phyloP scores from a whole-genome alignment of 768 basidiomycete genomes.

The Astraeus odoratus region DNA sequence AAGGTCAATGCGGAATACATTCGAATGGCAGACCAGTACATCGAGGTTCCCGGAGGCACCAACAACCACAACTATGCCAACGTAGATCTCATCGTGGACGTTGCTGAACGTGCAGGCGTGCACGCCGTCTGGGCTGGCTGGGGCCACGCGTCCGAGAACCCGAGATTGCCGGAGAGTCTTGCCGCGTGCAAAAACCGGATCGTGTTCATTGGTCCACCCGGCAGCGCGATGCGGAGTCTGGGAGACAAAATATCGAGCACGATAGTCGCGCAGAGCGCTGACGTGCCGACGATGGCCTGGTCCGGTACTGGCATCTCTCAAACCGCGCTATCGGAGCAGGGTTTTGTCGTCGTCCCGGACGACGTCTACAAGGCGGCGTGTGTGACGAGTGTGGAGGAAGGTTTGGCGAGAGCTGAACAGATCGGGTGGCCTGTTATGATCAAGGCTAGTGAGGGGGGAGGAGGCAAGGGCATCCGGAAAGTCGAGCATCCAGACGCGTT shows the following conservation, averaged over 20 bases:
- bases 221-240: constrained; percentile 96
- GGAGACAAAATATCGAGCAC: constrained; percentile 99
- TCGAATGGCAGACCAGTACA: constrained; percentile 98
- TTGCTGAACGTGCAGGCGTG: constrained; percentile 94
- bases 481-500: constrained; percentile 83
- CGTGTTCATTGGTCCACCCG: constrained; percentile 98
- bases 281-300: constrained; percentile 99
- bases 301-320: constrained; percentile 92
- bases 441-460: constrained; percentile 98
- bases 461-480: constrained; percentile 97
- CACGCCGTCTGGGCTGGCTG: constrained; percentile 99
- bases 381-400: constrained; percentile 82
- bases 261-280: constrained; percentile 94
- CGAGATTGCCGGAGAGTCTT: constrained; percentile 89
- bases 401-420: constrained; percentile 70
- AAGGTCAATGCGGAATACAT: constrained; percentile 99
- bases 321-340: constrained; percentile 74
- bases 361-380: constrained; percentile 85
- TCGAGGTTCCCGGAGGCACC: constrained; percentile 96
- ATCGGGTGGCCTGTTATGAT: constrained; percentile 99
- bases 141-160: constrained; percentile 99
- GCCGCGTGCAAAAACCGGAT: constrained; percentile 91
- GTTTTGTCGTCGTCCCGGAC: constrained; percentile 93
- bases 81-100: constrained; percentile 97
- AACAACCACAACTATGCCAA: constrained; percentile 99